Conservation (phyloP, 805 yeast genomes). For the Martiniozyma abietophila region DNA sequence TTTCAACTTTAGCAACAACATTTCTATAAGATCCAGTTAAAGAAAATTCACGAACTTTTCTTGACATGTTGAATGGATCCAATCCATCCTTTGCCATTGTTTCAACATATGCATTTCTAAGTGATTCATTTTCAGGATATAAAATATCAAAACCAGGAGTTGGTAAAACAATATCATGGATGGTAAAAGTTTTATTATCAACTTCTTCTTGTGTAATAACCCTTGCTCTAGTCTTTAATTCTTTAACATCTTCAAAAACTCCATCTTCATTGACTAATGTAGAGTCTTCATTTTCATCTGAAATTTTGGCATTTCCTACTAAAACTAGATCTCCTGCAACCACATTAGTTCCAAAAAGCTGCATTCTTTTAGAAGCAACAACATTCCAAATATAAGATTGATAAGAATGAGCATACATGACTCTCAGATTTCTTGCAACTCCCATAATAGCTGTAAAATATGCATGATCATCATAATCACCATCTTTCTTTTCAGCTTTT, state of each 20-base stretch:
- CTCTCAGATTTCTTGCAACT: conserved; percentile 83
- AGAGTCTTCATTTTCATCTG: conserved; percentile 21
- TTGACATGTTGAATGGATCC: conserved; percentile 76
- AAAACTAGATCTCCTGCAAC: conserved; percentile 77
- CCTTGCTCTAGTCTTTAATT: conserved; percentile 53
- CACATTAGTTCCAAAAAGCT: conserved; percentile 56
- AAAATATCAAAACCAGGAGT: conserved; percentile 91
- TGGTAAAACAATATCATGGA: conserved; percentile 87
- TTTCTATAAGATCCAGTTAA: conserved; percentile 84
- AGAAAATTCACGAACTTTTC: conserved; percentile 83
- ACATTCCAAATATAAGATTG: conserved; percentile 94
- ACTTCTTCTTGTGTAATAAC: conserved; percentile 70
- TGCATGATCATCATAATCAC: conserved; percentile 39
- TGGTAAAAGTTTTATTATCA: conserved; percentile 44
- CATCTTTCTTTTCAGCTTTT: conserved; percentile 38
- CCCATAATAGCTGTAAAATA: conserved; percentile 76
- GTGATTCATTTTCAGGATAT: conserved; percentile 63
- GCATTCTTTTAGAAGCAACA: conserved; percentile 70
- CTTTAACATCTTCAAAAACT: conserved; percentile 64
- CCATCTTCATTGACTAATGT: conserved; percentile 33
- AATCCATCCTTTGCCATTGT: conserved; percentile 74
- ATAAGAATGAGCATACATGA: conserved; percentile 96
- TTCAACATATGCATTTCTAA: conserved; percentile 53
- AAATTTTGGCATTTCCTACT: conserved; percentile 28
- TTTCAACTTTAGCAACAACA: conserved; percentile 55